These are phyloP conservation scores for Sphaceloma murrayae DNA, from an alignment of 2,329 filamentous ascomycete genomes.

Conservation along the genomic window DNA sequence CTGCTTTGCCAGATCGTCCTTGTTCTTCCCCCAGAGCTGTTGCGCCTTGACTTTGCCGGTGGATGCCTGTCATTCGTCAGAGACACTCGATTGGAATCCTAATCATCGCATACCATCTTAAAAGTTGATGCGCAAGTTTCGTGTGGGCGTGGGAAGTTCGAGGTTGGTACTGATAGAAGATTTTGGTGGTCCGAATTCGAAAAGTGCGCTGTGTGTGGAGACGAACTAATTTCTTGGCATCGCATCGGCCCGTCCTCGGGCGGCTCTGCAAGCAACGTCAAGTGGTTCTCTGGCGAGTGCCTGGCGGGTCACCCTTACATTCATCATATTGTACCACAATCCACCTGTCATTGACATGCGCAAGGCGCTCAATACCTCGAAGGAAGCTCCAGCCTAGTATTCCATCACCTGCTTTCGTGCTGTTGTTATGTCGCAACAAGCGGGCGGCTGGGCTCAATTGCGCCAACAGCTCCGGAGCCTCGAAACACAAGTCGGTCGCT, in stretches of 20 bases:
- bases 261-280: slow-evolving; percentile 1
- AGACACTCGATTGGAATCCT: slow-evolving; percentile 20
- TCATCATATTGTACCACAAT: background rate
- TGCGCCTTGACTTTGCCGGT: slow-evolving; percentile 79
- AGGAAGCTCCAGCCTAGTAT: too few relatives aligned
- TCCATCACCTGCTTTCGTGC: too few relatives aligned
- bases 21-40: slow-evolving; percentile 98
- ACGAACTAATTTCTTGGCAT: slow-evolving; percentile 15
- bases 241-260: slow-evolving; percentile 12
- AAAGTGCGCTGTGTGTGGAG: slow-evolving; percentile 16
- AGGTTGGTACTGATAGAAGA: slow-evolving; percentile 15
- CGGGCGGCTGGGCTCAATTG: slow-evolving; percentile 71
- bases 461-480: slow-evolving; percentile 82
- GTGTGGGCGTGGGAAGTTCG: slow-evolving; percentile 7
- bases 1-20: slow-evolving; percentile 95
- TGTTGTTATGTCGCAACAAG: slow-evolving; percentile 14
- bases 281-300: background rate
- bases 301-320: background rate
- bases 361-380: too few relatives aligned
- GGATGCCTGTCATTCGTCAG: slow-evolving; percentile 31
- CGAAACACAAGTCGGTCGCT: slow-evolving; percentile 67
- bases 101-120: slow-evolving; percentile 20
- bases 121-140: slow-evolving; percentile 15
- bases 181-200: slow-evolving; percentile 14
- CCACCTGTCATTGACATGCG: too few relatives aligned